Percentiles rank a stretch among this genome's conserved stretches.
Evolutionary conservation across 208 protist genomes (phyloP).

Genomic region (Leishmania guyanensis): DNA sequence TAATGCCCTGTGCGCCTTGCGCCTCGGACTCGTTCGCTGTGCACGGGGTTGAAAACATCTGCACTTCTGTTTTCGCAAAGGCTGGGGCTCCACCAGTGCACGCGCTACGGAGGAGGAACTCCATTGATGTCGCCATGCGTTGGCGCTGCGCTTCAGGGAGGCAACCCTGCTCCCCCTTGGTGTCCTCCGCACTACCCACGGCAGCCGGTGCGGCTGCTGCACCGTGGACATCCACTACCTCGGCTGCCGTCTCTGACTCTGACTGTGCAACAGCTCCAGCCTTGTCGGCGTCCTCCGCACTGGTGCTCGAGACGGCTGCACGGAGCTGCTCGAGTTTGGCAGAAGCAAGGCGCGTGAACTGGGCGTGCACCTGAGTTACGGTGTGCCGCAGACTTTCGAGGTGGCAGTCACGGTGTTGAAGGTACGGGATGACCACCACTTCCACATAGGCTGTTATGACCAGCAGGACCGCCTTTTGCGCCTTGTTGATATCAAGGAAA

Average conservation of each 20-base stretch:
- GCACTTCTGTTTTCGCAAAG: not conserved
- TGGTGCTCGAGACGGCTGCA: not conserved
- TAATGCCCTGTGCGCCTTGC: not conserved
- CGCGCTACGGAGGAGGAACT: constrained; percentile 2
- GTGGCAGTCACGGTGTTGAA: constrained; percentile 34
- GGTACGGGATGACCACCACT: constrained; percentile 17
- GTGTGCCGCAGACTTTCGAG: constrained; percentile 18
- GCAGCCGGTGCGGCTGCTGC: not conserved
- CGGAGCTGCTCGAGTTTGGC: constrained; percentile 1
- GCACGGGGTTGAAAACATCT: not conserved
- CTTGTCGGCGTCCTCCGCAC: not conserved
- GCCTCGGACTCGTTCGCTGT: not conserved
- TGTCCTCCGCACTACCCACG: not conserved
- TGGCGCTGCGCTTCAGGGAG: constrained; percentile 9
- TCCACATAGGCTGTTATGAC: constrained; percentile 11
- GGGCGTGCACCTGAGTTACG: constrained; percentile 17
- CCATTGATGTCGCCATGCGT: not conserved
- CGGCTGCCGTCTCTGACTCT: not conserved
- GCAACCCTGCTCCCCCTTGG: not conserved
- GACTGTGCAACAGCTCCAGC: not conserved
- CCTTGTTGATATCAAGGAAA: not conserved
- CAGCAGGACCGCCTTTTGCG: not conserved
- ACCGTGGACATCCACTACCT: not conserved
- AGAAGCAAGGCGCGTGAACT: constrained; percentile 16
- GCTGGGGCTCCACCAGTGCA: not conserved